Conservation (phyloP, 139 green algal genomes). For the Auxenochlorella pyrenoidosa region DNA sequence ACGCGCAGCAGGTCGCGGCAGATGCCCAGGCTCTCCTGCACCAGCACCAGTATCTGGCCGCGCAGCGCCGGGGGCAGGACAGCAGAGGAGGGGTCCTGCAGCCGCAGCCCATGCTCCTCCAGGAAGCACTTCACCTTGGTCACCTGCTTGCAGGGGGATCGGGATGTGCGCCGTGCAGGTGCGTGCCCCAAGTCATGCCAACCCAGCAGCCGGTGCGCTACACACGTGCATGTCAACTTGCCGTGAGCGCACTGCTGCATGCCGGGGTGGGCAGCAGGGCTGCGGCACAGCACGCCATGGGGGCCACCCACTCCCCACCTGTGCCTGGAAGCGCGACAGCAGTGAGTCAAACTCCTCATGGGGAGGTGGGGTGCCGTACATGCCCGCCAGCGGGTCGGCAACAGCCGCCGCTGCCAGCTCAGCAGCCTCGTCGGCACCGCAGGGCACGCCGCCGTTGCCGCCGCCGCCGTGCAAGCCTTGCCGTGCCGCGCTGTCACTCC, state of each 20-base stretch:
- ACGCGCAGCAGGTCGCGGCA: slow-evolving; percentile 21
- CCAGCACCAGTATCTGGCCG: background rate
- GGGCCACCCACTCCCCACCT: background rate
- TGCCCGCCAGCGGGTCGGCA: background rate
- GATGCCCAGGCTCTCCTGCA: slow-evolving; percentile 10
- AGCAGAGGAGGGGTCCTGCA: background rate
- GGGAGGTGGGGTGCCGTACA: background rate
- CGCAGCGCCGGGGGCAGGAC: background rate
- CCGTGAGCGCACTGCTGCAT: background rate
- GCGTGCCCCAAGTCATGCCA: no score
- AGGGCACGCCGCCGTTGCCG: background rate
- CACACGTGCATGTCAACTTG: background rate
- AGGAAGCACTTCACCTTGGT: background rate
- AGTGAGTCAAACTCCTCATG: slow-evolving; percentile 5
- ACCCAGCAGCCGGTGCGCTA: no score
- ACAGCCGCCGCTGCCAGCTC: background rate
- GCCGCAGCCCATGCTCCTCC: background rate
- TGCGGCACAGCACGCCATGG: background rate
- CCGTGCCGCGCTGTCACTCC: background rate
- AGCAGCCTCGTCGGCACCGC: background rate
- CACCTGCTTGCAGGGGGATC: background rate
- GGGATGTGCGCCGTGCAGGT: no score
- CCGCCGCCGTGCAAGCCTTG: background rate
- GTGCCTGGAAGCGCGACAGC: slow-evolving; percentile 3
- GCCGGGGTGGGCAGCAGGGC: background rate